Conservation (phyloP, 148 eudicot species). For the Rhododendron ovatum region DNA sequence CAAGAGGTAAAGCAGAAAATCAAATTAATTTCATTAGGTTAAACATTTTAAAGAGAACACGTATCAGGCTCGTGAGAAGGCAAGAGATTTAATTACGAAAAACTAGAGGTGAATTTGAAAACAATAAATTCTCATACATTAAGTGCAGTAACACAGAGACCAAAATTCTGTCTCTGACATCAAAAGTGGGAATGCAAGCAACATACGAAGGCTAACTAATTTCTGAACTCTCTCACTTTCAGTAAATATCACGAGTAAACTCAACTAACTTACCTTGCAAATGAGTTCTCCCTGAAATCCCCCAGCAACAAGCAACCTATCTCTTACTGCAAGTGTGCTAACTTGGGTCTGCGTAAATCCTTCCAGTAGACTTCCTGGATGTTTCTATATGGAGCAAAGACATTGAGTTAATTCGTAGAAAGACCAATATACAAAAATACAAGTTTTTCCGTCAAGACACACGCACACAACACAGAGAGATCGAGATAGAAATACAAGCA, state of each 20-base stretch:
- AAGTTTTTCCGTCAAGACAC: background rate
- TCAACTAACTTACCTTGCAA: conserved; percentile 57
- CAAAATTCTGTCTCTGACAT: background rate
- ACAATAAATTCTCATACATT: background rate
- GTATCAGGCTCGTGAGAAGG: background rate
- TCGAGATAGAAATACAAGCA: background rate
- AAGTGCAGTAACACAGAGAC: background rate
- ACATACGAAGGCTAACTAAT: background rate
- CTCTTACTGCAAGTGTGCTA: conserved; percentile 83
- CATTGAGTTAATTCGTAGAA: background rate
- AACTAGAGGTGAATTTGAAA: background rate
- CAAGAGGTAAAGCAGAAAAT: background rate
- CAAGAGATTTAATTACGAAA: background rate
- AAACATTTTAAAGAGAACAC: background rate
- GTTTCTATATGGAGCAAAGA: conserved; percentile 37
- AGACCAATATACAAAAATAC: background rate
- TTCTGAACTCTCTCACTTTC: background rate
- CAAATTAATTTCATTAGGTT: background rate
- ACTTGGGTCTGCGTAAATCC: conserved; percentile 83
- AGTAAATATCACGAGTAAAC: background rate
- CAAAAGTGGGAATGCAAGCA: background rate
- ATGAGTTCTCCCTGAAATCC: conserved; percentile 92
- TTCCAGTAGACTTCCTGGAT: conserved; percentile 84
- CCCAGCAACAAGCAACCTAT: conserved; percentile 77
- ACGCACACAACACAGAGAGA: background rate